Percentiles rank a stretch among this genome's conserved stretches.
Evolutionary conservation across 2,329 filamentous ascomycete species (phyloP).

Genomic region (Talaromyces sp.): DNA sequence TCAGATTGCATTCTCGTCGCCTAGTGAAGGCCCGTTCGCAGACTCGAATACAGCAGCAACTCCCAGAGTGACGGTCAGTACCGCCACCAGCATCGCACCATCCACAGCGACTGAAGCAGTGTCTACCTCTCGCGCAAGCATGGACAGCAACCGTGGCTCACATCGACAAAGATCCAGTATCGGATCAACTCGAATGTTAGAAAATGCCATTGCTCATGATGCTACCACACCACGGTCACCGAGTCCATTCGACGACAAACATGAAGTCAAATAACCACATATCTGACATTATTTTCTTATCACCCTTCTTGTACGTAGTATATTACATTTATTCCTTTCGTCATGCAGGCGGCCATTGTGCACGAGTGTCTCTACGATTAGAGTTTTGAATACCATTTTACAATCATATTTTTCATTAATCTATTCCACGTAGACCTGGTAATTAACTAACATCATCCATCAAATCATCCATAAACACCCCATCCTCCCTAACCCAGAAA

Average conservation of each 20-base stretch:
- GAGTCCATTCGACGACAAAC: slow-evolving; percentile 21
- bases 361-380: not conserved
- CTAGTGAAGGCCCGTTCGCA: slow-evolving; percentile 23
- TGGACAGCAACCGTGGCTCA: slow-evolving; percentile 6
- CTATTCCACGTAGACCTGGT: not conserved
- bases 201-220: slow-evolving; percentile 19
- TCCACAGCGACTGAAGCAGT: slow-evolving; percentile 23
- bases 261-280: slow-evolving; percentile 20
- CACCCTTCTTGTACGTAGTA: slow-evolving; percentile 15
- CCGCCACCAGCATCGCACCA: slow-evolving; percentile 13
- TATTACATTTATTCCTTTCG: slow-evolving; percentile 6
- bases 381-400: not conserved
- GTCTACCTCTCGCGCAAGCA: slow-evolving; percentile 16
- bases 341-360: slow-evolving; percentile 7
- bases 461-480: slow-evolving; percentile 25
- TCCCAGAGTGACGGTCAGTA: slow-evolving; percentile 2
- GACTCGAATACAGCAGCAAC: slow-evolving; percentile 20
- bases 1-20: slow-evolving; percentile 13
- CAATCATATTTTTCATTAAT: not conserved
- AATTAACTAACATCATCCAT: slow-evolving; percentile 15
- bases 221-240: slow-evolving; percentile 10
- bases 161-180: slow-evolving; percentile 27
- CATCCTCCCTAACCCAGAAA: slow-evolving; percentile 30
- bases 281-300: not conserved
- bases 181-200: slow-evolving; percentile 33